A percentile compares a stretch with the other conserved stretches of the same genome.
These are phyloP conservation scores for Daldinia decipiens DNA, from an alignment of 495 filamentous ascomycete genomes.

Conservation along the genomic window DNA sequence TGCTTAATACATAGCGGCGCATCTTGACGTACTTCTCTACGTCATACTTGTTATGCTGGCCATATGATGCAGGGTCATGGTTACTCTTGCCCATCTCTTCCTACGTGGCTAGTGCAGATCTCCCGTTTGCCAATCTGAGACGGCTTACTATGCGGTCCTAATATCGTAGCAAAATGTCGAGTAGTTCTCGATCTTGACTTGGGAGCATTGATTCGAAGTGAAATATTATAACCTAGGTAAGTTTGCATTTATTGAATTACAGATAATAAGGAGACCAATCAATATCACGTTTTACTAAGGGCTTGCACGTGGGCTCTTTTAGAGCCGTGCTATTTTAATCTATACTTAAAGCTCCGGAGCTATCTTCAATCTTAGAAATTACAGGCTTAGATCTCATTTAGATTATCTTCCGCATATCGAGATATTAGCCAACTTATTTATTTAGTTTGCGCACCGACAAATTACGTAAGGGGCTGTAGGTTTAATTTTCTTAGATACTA, in stretches of 20 bases:
- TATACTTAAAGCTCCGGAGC: not conserved
- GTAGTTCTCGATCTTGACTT: constrained; percentile 3
- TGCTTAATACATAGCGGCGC: constrained; percentile 20
- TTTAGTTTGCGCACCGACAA: no score
- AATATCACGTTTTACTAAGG: constrained; percentile 4
- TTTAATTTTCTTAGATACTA: no score
- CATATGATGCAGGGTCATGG: constrained; percentile 30
- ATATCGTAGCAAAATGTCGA: constrained; percentile 11
- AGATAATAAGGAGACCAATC: constrained; percentile 8
- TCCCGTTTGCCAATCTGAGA: constrained; percentile 30
- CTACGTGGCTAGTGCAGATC: constrained; percentile 30
- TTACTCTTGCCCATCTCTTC: constrained; percentile 27
- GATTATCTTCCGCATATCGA: not conserved
- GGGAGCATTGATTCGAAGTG: constrained; percentile 8
- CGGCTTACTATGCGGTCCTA: constrained; percentile 23
- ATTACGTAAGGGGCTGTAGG: no score
- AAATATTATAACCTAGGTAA: constrained; percentile 11
- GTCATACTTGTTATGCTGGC: constrained; percentile 30
- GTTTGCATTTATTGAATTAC: constrained; percentile 17
- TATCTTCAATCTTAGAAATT: not conserved
- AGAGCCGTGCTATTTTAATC: not conserved
- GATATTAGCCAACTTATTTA: no score
- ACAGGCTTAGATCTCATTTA: not conserved
- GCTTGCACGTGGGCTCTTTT: constrained; percentile 16
- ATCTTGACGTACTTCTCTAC: constrained; percentile 42